phyloP scores from a whole-genome alignment of 768 basidiomycete species.

The Leccinum truebloodii region DNA sequence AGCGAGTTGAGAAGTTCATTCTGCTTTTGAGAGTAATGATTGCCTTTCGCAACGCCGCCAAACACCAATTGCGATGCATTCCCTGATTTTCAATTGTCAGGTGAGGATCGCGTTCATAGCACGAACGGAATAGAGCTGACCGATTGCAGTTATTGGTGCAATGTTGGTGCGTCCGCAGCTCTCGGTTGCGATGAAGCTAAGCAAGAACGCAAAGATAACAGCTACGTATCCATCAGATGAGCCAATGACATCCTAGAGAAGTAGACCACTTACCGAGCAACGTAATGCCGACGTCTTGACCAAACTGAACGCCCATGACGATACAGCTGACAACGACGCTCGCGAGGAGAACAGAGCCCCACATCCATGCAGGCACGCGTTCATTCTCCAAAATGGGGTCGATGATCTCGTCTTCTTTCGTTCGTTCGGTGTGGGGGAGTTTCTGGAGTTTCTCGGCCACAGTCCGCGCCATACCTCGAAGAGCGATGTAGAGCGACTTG shows the following conservation, averaged over 20 bases:
- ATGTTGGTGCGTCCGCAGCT: conserved; percentile 1
- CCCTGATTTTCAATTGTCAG: neutral
- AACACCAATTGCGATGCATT: conserved; percentile 3
- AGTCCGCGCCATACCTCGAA: neutral
- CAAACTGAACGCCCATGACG: conserved; percentile 1
- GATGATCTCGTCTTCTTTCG: neutral
- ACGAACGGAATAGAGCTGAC: neutral
- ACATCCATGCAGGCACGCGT: neutral
- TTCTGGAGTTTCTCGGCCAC: neutral
- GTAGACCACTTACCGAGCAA: neutral
- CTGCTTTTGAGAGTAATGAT: neutral
- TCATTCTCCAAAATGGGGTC: neutral
- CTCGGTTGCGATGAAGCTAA: conserved; percentile 1
- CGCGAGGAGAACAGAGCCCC: neutral
- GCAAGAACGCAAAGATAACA: neutral
- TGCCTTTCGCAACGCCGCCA: neutral
- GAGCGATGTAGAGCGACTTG: neutral
- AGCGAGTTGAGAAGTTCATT: neutral
- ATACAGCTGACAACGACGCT: neutral
- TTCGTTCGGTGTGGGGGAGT: neutral
- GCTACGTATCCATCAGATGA: neutral
- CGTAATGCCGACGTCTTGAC: neutral
- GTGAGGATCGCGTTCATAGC: neutral
- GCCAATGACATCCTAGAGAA: neutral
- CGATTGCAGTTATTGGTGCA: neutral